Conservation (phyloP, 140 eudicot species). For the Senecio squalidus region DNA sequence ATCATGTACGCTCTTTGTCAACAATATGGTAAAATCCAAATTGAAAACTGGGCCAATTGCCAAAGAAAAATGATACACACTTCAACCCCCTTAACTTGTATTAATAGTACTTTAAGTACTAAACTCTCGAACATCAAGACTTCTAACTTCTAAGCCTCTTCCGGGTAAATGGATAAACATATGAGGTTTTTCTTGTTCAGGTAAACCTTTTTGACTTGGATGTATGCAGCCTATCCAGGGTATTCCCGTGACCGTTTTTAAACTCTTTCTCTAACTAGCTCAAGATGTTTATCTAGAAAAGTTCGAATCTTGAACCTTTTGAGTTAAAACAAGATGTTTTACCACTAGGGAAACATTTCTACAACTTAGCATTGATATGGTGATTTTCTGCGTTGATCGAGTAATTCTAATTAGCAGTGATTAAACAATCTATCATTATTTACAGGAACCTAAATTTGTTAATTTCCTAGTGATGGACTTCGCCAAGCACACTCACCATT, state of each 20-base stretch:
- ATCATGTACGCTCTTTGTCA: too few species aligned
- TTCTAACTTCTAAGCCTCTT: background rate
- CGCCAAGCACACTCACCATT: slow-evolving; percentile 74
- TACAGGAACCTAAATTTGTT: slow-evolving; percentile 50
- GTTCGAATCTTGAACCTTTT: too few species aligned
- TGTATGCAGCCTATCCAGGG: too few species aligned
- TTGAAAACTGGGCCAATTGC: too few species aligned
- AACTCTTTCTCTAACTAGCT: too few species aligned
- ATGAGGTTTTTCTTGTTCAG: too few species aligned
- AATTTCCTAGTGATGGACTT: slow-evolving; percentile 34
- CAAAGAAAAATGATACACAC: background rate
- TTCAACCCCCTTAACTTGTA: background rate
- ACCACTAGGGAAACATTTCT: too few species aligned
- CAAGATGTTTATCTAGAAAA: too few species aligned
- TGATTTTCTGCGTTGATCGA: too few species aligned
- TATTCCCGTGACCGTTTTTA: too few species aligned
- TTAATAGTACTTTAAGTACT: background rate
- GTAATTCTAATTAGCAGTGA: background rate
- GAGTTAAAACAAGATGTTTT: too few species aligned
- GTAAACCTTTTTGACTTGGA: background rate
- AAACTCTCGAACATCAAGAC: background rate
- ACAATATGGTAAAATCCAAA: background rate
- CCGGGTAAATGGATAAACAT: too few species aligned
- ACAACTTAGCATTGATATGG: background rate
- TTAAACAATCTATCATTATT: background rate